Conservation (phyloP, 23 red algal species). For the Cyanidiococcus yangmingshanensis region DNA sequence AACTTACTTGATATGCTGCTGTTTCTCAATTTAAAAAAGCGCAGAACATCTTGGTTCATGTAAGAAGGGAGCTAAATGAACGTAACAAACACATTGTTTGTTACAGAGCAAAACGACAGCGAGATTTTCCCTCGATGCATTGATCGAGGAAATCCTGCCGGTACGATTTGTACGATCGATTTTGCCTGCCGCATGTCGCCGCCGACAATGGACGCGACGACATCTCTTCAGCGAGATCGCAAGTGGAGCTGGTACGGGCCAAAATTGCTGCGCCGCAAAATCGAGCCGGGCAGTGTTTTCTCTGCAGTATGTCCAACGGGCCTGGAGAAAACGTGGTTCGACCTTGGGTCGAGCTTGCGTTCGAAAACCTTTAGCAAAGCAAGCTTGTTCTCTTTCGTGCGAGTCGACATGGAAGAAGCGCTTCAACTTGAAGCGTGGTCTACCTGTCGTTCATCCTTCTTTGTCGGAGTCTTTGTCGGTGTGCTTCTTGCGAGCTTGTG, state of each 20-base stretch:
- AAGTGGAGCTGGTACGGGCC: neutral
- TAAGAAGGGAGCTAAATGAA: no score
- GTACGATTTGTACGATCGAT: neutral
- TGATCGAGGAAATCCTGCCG: no score
- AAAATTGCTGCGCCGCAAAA: neutral
- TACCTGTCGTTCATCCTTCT: neutral
- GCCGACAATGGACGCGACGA: neutral
- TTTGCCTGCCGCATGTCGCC: neutral
- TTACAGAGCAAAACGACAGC: no score
- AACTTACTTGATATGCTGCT: no score
- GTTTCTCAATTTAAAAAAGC: no score
- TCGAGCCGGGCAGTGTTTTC: neutral
- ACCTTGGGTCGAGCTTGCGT: no score
- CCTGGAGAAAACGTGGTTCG: no score
- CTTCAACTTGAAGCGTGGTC: neutral
- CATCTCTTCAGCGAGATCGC: constrained; percentile 2
- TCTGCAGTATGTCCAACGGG: neutral
- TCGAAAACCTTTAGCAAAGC: no score
- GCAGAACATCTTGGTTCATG: no score
- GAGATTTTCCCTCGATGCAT: no score
- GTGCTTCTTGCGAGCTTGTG: constrained; percentile 2
- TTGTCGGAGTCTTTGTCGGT: neutral
- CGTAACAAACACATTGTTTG: no score
- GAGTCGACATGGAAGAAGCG: neutral
- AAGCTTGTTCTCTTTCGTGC: neutral